These are phyloP conservation scores for Dioszegia hungarica DNA, from an alignment of 768 basidiomycete genomes.

Conservation along the genomic window DNA sequence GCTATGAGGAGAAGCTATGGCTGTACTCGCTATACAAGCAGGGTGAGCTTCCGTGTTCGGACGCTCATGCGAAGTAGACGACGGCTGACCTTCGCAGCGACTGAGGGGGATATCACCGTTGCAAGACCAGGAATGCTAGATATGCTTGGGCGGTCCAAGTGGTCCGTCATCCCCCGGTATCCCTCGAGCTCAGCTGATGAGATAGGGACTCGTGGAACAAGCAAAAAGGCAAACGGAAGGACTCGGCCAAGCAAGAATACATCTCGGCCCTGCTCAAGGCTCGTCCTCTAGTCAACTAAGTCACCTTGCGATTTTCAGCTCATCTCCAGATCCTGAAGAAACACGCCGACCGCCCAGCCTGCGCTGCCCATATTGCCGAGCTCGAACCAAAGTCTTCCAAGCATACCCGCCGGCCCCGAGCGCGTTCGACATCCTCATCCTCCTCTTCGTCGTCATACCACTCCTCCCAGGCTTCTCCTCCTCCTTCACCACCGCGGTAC, in stretches of 20 bases:
- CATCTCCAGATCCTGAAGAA: slow-evolving; percentile 29
- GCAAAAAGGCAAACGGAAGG: slow-evolving; percentile 70
- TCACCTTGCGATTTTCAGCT: too few relatives aligned
- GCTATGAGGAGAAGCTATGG: slow-evolving; percentile 86
- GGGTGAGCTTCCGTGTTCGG: slow-evolving; percentile 54
- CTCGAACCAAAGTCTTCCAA: slow-evolving; percentile 18
- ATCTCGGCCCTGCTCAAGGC: slow-evolving; percentile 82
- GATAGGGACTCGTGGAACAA: slow-evolving; percentile 65
- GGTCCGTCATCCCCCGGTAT: slow-evolving; percentile 54
- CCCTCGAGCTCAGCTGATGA: not conserved
- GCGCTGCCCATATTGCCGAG: slow-evolving; percentile 15
- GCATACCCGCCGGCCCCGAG: not conserved
- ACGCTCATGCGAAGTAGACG: not conserved
- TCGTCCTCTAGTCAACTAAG: too few relatives aligned
- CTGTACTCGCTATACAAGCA: slow-evolving; percentile 97
- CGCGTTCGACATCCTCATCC: slow-evolving; percentile 24
- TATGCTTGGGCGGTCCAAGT: slow-evolving; percentile 87
- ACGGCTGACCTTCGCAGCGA: slow-evolving; percentile 58
- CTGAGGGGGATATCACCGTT: slow-evolving; percentile 76
- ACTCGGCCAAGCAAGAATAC: slow-evolving; percentile 83
- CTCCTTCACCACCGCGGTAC: slow-evolving; percentile 11
- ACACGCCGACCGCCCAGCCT: slow-evolving; percentile 11
- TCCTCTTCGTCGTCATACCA: slow-evolving; percentile 41
- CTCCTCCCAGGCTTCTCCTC: slow-evolving; percentile 35
- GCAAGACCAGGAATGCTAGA: slow-evolving; percentile 82